These are phyloP conservation scores for Cenchrus fungigraminus DNA, from an alignment of 176 grass and related monocot genomes.

Conservation along the genomic window DNA sequence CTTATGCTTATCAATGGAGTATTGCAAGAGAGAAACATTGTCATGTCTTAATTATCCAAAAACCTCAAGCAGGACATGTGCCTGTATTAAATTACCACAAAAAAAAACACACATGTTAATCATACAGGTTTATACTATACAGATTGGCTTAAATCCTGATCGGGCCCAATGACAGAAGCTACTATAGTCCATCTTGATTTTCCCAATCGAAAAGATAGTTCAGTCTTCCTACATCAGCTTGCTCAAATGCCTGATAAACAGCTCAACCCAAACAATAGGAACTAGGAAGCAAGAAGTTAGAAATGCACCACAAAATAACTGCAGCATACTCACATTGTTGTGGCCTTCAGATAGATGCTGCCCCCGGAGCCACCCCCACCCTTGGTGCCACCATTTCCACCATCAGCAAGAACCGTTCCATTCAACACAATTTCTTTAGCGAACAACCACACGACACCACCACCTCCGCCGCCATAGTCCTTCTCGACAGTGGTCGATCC, in stretches of 20 bases:
- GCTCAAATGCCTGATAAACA: conserved; percentile 24
- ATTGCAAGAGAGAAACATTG: background rate
- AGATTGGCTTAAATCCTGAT: background rate
- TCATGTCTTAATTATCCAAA: conserved; percentile 5
- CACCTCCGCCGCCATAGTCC: conserved; percentile 88
- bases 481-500: conserved; percentile 77
- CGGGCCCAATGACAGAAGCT: background rate
- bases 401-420: conserved; percentile 70
- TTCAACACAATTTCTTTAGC: conserved; percentile 66
- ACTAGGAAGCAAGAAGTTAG: background rate
- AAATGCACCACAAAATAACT: conserved; percentile 6
- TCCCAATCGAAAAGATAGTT: background rate
- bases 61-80: background rate
- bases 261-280: background rate
- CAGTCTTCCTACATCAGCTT: background rate
- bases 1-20: background rate
- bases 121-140: background rate
- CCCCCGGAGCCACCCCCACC: conserved; percentile 96
- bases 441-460: conserved; percentile 75
- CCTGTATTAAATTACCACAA: background rate
- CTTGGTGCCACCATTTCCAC: conserved; percentile 68
- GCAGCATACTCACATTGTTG: conserved; percentile 69
- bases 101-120: background rate
- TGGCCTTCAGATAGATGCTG: conserved; percentile 80
- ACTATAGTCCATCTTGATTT: background rate